Conservation (phyloP, 2,329 filamentous ascomycete species). For the Monosporascus sp. region DNA sequence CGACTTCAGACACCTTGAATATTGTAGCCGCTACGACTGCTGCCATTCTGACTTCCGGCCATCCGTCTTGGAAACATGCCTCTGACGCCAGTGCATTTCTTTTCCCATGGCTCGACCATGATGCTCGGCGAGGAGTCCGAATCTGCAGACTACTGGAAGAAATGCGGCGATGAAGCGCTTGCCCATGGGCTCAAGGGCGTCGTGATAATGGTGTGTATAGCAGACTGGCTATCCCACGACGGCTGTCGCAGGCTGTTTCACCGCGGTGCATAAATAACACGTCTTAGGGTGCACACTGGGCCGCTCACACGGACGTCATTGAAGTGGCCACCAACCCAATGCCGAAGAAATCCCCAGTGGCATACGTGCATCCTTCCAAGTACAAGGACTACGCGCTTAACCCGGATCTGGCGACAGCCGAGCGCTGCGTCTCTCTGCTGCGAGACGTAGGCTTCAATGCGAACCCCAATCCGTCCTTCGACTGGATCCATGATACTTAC, state of each 20-base stretch:
- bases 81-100: constrained; percentile 57
- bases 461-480: too few relatives aligned
- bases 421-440: too few relatives aligned
- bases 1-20: too few relatives aligned
- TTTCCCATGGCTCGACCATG: constrained; percentile 68
- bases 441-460: constrained; percentile 18
- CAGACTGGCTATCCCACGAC: too few relatives aligned
- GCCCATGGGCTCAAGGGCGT: constrained; percentile 55
- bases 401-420: constrained; percentile 43
- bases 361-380: constrained; percentile 61
- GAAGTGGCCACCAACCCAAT: constrained; percentile 27
- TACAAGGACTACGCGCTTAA: constrained; percentile 58
- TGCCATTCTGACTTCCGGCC: too few relatives aligned
- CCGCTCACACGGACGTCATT: too few relatives aligned
- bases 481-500: too few relatives aligned
- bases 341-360: constrained; percentile 58
- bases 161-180: constrained; percentile 58
- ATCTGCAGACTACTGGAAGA: constrained; percentile 61
- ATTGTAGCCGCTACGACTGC: too few relatives aligned
- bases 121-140: constrained; percentile 62
- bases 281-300: too few relatives aligned
- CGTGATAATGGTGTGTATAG: constrained; percentile 37
- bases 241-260: too few relatives aligned
- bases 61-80: neutral
- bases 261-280: too few relatives aligned